phyloP scores from a whole-genome alignment of 2,329 filamentous ascomycete species.

The Aureobasidium subglaciale region DNA sequence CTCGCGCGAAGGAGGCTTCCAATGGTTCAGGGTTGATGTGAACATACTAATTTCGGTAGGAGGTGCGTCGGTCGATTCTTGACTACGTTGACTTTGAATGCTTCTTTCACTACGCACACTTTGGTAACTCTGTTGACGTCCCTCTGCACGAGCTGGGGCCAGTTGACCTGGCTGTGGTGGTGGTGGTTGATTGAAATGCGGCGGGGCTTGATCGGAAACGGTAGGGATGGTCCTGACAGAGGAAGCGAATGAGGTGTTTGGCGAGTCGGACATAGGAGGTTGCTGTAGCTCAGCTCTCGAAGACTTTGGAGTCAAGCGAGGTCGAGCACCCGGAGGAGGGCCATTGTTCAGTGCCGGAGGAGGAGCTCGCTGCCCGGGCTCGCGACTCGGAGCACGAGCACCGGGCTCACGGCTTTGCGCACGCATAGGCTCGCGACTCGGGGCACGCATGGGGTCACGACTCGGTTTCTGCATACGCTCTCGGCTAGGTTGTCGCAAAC shows the following conservation, averaged over 20 bases:
- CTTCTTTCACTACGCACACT: slow-evolving; percentile 27
- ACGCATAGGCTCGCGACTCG: slow-evolving; percentile 30
- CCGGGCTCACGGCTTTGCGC: slow-evolving; percentile 27
- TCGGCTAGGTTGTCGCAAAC: slow-evolving; percentile 19
- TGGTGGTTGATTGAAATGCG: slow-evolving; percentile 1
- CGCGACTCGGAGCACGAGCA: slow-evolving; percentile 26
- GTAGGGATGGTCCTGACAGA: not conserved
- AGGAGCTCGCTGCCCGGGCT: slow-evolving; percentile 10
- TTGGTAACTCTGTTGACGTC: slow-evolving; percentile 28
- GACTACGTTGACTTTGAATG: slow-evolving; percentile 25
- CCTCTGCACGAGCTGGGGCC: slow-evolving; percentile 1
- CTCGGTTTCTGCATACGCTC: slow-evolving; percentile 29
- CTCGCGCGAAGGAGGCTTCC: slow-evolving; percentile 15
- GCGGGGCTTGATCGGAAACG: not conserved
- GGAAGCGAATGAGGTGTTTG: slow-evolving; percentile 16
- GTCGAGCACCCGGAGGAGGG: slow-evolving; percentile 19
- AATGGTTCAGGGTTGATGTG: slow-evolving; percentile 17
- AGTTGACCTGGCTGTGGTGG: not conserved
- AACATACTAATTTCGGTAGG: slow-evolving; percentile 9
- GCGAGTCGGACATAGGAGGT: slow-evolving; percentile 20
- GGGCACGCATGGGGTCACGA: slow-evolving; percentile 19
- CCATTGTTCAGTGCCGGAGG: slow-evolving; percentile 1
- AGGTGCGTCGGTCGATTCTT: slow-evolving; percentile 1
- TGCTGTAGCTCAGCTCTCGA: slow-evolving; percentile 31
- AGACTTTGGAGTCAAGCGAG: slow-evolving; percentile 34